phyloP scores from a whole-genome alignment of 345 rosid genomes.

The Arabis alpina region DNA sequence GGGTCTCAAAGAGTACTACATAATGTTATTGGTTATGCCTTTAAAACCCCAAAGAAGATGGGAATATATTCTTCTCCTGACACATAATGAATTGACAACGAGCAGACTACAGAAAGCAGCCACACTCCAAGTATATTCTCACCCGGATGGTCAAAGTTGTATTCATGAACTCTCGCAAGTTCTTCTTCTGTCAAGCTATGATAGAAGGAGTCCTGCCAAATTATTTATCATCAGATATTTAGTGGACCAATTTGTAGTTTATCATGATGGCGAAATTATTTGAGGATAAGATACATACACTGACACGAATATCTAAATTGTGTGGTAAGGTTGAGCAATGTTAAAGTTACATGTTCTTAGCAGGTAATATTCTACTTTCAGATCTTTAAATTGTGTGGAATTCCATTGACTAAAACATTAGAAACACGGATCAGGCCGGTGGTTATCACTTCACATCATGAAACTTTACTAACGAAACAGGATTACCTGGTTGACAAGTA shows the following conservation, averaged over 20 bases:
- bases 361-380: neutral
- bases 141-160: conserved; percentile 99
- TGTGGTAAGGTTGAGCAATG: conserved; percentile 11
- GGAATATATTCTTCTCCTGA: neutral
- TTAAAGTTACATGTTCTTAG: neutral
- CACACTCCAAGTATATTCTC: conserved; percentile 48
- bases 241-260: conserved; percentile 20
- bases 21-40: neutral
- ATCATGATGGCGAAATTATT: conserved; percentile 5
- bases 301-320: conserved; percentile 18
- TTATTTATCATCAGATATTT: conserved; percentile 28
- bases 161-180: conserved; percentile 83
- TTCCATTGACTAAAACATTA: neutral
- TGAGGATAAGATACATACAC: neutral
- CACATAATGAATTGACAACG: conserved; percentile 5
- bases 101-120: conserved; percentile 26
- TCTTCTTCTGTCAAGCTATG: conserved; percentile 88
- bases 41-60: conserved; percentile 15
- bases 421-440: conserved; percentile 13
- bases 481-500: conserved; percentile 88
- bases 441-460: conserved; percentile 11
- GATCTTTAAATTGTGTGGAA: neutral
- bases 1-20: conserved; percentile 4
- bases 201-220: conserved; percentile 99
- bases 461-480: conserved; percentile 15